Evolutionary conservation across 768 basidiomycete genomes (phyloP), one percentile per base, ranked within the genome.

Genomic region (Boletellus ananas): DNA sequence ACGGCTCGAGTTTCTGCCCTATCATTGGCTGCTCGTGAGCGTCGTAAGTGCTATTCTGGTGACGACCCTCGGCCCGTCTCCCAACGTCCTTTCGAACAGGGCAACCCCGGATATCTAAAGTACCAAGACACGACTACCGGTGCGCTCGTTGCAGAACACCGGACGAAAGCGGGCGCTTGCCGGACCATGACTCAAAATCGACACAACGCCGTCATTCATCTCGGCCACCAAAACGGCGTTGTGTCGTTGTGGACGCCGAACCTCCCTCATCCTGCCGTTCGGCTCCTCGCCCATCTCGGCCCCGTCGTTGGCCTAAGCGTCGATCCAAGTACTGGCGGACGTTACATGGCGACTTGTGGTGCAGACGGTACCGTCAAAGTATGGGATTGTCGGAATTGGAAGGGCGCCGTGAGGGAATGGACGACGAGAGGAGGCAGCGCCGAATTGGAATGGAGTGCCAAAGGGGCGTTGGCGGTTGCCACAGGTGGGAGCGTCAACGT

Each of bases 211-310:
- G 91, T 98, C 54, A 86, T 97, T 47, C 84, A 96, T 54, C 81
- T 96, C 10, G 96, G 96, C 0, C 95, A 98, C 62, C 84, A 90
- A 61, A 97, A 97, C 60, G 95, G 95, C 13, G 85, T 84, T 21
- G 88, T 97, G n/a, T 94, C 94, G 0, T 75, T 98, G 2, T 97
- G 94, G 94, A 95, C 94, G 7, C 96, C 96, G 0, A 96, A 95
- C 63, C 77, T 96, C 4, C 83, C 91, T 0, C 86, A 91, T 52
- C 90, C 95, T 0, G 93, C 91, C 1, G 91, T 98, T 31, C 92
- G 90, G 54, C 79, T 97, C 0, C 79, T 96, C 7, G 88, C 95
- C 1, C 96, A 98, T 64, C 71, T 91, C 1, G 94, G 94, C 0
- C 93, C 94, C 0, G 83, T 97, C 3, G 77, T 80, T 2, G 81